Conservation (phyloP, 176 grass and related monocot genomes). For the Areca catechu region DNA sequence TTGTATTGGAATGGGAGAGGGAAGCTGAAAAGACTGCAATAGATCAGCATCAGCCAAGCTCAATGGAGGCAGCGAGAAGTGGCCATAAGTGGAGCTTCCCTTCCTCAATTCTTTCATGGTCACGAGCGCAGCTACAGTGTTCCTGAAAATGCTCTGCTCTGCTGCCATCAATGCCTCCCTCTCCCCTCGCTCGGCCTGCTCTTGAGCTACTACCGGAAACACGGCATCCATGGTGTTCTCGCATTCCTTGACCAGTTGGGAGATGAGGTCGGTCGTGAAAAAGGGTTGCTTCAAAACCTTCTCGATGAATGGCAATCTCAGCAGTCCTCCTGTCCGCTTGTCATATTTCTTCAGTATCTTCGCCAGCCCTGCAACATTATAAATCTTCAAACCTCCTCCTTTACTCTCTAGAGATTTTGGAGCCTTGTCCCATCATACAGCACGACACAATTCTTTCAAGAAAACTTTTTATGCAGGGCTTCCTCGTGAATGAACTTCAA, state of each 20-base stretch:
- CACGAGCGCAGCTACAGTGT: slow-evolving; percentile 42
- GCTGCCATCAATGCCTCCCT: not conserved
- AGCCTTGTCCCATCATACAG: not conserved
- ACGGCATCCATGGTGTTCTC: slow-evolving; percentile 48
- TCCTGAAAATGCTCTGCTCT: slow-evolving; percentile 52
- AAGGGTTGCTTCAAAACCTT: slow-evolving; percentile 70
- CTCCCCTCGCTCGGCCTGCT: not conserved
- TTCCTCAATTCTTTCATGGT: slow-evolving; percentile 63
- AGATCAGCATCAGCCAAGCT: slow-evolving; percentile 27
- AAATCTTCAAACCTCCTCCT: not conserved
- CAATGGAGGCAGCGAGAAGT: slow-evolving; percentile 57
- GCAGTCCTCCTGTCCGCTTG: slow-evolving; percentile 49
- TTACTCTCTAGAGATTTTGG: not conserved
- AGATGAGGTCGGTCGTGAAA: slow-evolving; percentile 74
- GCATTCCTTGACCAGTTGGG: slow-evolving; percentile 54
- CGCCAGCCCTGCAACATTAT: slow-evolving; percentile 35
- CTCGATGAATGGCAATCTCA: slow-evolving; percentile 62
- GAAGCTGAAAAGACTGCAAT: slow-evolving; percentile 27
- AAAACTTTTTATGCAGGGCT: too few species aligned
- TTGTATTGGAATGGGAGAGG: slow-evolving; percentile 35
- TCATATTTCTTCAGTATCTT: slow-evolving; percentile 93
- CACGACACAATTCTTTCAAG: not conserved
- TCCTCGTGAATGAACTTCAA: too few species aligned
- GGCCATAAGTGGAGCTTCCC: slow-evolving; percentile 48
- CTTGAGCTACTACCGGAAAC: slow-evolving; percentile 16